phyloP scores from a whole-genome alignment of 164 flowering plant species.

The Aristolochia californica region DNA sequence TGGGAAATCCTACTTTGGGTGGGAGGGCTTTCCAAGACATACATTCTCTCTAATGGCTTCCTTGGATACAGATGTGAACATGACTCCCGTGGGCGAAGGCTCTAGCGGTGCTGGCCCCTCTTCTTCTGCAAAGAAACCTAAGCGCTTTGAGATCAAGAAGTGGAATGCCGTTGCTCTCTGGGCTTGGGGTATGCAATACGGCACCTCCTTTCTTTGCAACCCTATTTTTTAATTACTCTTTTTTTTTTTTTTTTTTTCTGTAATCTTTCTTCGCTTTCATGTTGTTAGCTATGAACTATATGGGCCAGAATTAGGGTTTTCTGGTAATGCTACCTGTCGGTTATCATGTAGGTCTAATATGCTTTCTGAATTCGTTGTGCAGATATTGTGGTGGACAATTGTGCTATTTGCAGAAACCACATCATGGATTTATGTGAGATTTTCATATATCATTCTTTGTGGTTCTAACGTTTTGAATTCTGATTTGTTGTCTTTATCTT shows the following conservation, averaged over 20 bases:
- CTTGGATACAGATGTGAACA: conserved; percentile 30
- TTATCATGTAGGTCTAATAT: background rate
- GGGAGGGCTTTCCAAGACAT: too few species aligned
- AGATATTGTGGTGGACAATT: conserved; percentile 78
- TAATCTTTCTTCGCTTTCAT: too few species aligned
- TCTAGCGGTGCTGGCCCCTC: conserved; percentile 20
- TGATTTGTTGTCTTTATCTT: background rate
- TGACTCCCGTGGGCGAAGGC: conserved; percentile 37
- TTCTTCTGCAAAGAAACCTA: conserved; percentile 41
- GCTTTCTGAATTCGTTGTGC: conserved; percentile 8
- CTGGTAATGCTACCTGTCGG: background rate
- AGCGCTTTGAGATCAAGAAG: conserved; percentile 75
- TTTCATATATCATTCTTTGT: background rate
- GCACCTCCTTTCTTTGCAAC: background rate
- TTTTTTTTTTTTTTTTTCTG: background rate
- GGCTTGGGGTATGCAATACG: conserved; percentile 59
- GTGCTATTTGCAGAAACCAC: conserved; percentile 82
- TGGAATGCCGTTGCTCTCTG: conserved; percentile 84
- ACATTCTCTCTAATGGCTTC: conserved; percentile 17
- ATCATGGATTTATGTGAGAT: conserved; percentile 87
- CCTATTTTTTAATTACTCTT: background rate
- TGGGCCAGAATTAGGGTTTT: background rate
- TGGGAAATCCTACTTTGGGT: too few species aligned
- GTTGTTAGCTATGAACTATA: background rate
- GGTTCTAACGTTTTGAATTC: background rate